These are phyloP conservation scores for Cyberlindnera xishuangbannaensis DNA, from an alignment of 805 yeast species.

Conservation along the genomic window DNA sequence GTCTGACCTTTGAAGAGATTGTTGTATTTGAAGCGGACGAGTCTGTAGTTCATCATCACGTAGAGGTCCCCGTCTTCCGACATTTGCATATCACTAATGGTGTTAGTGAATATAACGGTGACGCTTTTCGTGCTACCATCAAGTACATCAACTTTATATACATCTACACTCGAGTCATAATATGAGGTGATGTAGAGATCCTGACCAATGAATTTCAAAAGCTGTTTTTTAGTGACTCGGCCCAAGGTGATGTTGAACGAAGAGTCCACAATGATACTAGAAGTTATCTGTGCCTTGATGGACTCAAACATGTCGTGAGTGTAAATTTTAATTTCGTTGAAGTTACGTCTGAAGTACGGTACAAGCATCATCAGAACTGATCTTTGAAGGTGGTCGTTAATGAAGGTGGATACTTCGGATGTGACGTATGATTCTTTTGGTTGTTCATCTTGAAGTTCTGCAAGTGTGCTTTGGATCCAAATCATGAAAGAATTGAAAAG, in stretches of 20 bases:
- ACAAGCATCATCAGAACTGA: conserved; percentile 17
- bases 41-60: conserved; percentile 1
- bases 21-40: conserved; percentile 1
- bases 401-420: conserved; percentile 24
- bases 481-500: conserved; percentile 36
- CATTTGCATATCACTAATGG: conserved; percentile 12
- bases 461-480: conserved; percentile 33
- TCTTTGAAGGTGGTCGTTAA: conserved; percentile 22
- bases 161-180: conserved; percentile 10
- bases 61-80: conserved; percentile 10
- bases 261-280: conserved; percentile 1
- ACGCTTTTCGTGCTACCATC: background rate
- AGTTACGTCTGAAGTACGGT: conserved; percentile 20
- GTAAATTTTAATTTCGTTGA: conserved; percentile 20
- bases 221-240: conserved; percentile 13
- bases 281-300: conserved; percentile 10
- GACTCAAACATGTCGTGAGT: conserved; percentile 19
- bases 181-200: conserved; percentile 8
- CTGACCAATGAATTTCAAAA: conserved; percentile 9
- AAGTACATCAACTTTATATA: conserved; percentile 10
- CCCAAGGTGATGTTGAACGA: conserved; percentile 12
- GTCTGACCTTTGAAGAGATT: background rate
- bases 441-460: conserved; percentile 25
- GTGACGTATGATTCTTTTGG: conserved; percentile 15
- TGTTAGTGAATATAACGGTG: conserved; percentile 2